Conservation (phyloP, 2,329 filamentous ascomycete species). For the Aspergillus fructus region DNA sequence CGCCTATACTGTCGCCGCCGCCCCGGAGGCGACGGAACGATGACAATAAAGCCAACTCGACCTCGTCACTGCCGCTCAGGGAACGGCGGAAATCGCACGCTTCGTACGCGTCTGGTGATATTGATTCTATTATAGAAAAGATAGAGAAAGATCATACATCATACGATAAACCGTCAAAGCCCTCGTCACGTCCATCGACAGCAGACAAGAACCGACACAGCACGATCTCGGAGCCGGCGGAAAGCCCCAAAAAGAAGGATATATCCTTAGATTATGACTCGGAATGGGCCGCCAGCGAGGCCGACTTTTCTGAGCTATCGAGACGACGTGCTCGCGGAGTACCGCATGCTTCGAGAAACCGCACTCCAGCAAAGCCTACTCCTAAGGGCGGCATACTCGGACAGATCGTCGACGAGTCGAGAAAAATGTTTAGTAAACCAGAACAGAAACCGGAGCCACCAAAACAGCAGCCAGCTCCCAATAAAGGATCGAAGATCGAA, state of each 20-base stretch:
- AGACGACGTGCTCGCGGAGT: constrained; percentile 34
- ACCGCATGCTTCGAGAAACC: constrained; percentile 18
- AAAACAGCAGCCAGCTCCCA: constrained; percentile 35
- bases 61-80: constrained; percentile 23
- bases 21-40: constrained; percentile 26
- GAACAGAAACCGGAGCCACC: constrained; percentile 30
- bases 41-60: constrained; percentile 24
- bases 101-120: constrained; percentile 20
- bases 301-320: constrained; percentile 41
- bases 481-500: constrained; percentile 56
- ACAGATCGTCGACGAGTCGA: constrained; percentile 46
- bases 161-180: constrained; percentile 20
- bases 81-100: constrained; percentile 26
- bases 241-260: constrained; percentile 26
- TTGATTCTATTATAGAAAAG: constrained; percentile 22
- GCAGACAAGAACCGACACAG: constrained; percentile 24
- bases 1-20: constrained; percentile 21
- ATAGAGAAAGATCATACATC: constrained; percentile 18
- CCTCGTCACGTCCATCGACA: constrained; percentile 22
- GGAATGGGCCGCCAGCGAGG: constrained; percentile 40
- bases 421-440: constrained; percentile 45
- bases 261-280: constrained; percentile 29
- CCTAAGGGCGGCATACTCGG: constrained; percentile 44
- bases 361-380: constrained; percentile 23
- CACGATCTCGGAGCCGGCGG: constrained; percentile 23